A percentile compares a stretch with the other conserved stretches of the same genome.
Conservation (phyloP, 305 asterid genomes). For the Fraxinus greggii region DNA sequence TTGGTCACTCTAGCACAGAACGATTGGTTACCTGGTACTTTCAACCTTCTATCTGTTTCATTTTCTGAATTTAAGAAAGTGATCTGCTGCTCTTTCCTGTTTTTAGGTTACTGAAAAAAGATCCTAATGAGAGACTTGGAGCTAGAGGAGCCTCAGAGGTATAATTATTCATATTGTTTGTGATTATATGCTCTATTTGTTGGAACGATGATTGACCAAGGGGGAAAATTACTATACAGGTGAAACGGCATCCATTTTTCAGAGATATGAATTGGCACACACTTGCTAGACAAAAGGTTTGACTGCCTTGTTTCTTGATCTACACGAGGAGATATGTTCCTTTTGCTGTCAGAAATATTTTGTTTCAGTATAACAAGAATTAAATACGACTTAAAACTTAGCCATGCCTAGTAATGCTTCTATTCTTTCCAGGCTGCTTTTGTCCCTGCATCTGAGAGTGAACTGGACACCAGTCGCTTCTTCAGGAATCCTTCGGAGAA, state of each 20-base stretch:
- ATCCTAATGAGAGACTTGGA: slow-evolving; percentile 96
- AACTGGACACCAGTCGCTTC: slow-evolving; percentile 86
- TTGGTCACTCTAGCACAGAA: neutral
- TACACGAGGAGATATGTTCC: neutral
- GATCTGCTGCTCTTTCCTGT: slow-evolving; percentile 12
- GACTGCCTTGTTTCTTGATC: slow-evolving; percentile 6
- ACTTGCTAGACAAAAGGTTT: slow-evolving; percentile 92
- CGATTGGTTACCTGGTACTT: neutral
- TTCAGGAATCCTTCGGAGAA: slow-evolving; percentile 94
- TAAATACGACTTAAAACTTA: slow-evolving; percentile 5
- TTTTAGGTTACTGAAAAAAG: slow-evolving; percentile 83
- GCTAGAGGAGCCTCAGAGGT: slow-evolving; percentile 96
- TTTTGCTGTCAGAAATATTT: neutral
- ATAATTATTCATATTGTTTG: slow-evolving; percentile 1
- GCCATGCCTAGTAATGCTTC: slow-evolving; percentile 13
- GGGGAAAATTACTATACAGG: slow-evolving; percentile 47
- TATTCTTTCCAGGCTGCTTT: slow-evolving; percentile 71
- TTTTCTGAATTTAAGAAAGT: neutral
- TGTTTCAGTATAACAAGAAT: neutral
- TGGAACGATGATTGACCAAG: neutral
- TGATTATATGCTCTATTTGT: neutral
- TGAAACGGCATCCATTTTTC: slow-evolving; percentile 90
- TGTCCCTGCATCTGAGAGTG: slow-evolving; percentile 91
- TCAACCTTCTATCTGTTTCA: slow-evolving; percentile 5
- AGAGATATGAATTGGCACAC: slow-evolving; percentile 96